Percentiles rank a stretch among this genome's conserved stretches.
phyloP scores from a whole-genome alignment of 306 rosid genomes.

The Amphicarpaea edgeworthii region DNA sequence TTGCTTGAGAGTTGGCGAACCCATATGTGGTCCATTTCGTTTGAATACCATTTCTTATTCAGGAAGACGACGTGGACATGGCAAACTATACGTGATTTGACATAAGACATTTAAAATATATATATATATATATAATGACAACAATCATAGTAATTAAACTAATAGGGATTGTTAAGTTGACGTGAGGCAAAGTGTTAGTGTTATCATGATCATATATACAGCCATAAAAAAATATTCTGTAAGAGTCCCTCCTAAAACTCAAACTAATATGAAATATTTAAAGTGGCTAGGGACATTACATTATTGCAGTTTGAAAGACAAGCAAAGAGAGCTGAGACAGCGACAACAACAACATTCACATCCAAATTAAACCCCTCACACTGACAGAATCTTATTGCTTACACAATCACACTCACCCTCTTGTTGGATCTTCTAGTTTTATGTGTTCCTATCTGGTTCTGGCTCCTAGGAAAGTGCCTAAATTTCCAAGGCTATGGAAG shows the following conservation, averaged over 20 bases:
- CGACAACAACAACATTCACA: background rate
- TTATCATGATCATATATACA: background rate
- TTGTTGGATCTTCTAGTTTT: slow-evolving; percentile 4
- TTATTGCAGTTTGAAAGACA: background rate
- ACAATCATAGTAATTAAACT: background rate
- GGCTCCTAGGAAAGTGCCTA: background rate
- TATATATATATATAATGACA: background rate
- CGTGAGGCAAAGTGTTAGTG: too few species aligned
- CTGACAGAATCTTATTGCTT: background rate
- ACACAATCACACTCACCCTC: background rate
- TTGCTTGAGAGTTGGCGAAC: slow-evolving; percentile 6
- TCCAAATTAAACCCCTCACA: background rate
- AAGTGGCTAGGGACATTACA: background rate
- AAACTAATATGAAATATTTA: slow-evolving; percentile 18
- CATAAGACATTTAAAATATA: background rate
- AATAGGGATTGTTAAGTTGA: background rate
- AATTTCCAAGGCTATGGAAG: slow-evolving; percentile 60
- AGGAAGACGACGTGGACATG: background rate
- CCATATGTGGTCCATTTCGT: background rate
- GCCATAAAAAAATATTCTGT: background rate
- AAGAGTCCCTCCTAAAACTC: background rate
- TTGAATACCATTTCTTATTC: background rate
- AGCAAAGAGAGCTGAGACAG: slow-evolving; percentile 17
- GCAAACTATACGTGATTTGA: too few species aligned
- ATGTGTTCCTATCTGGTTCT: slow-evolving; percentile 40